Percentiles rank a stretch among this genome's conserved stretches.
These are phyloP conservation scores for Trichoderma pleuroti DNA, from an alignment of 2,329 filamentous ascomycete species.

Conservation along the genomic window DNA sequence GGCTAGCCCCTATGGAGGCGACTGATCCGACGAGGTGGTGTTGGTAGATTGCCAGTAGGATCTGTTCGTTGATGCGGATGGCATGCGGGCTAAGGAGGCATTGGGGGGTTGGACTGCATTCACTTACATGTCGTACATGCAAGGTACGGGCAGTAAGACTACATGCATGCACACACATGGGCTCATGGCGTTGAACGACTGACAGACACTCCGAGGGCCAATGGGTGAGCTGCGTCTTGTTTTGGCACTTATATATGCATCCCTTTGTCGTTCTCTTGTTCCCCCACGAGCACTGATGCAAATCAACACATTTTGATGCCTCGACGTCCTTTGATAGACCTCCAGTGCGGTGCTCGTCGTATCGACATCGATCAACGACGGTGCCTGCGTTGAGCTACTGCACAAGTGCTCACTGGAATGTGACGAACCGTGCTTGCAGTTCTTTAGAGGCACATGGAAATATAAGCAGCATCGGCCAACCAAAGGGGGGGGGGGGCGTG, in stretches of 20 bases:
- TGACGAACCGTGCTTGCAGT: conserved; percentile 4
- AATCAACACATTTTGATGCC: background rate
- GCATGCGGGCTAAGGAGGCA: background rate
- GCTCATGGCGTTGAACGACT: background rate
- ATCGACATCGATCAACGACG: background rate
- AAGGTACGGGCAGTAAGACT: background rate
- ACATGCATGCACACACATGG: background rate
- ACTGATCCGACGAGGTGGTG: background rate
- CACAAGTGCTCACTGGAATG: background rate
- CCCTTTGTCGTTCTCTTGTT: fast-evolving
- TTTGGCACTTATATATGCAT: background rate
- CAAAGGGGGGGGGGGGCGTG: background rate
- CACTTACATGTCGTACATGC: background rate
- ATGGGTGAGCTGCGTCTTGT: background rate
- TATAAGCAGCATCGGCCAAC: background rate
- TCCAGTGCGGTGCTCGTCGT: background rate
- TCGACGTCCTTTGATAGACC: background rate
- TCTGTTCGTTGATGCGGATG: conserved; percentile 10
- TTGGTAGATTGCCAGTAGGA: background rate
- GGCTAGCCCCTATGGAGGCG: background rate
- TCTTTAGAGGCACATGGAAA: background rate
- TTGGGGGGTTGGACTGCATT: background rate
- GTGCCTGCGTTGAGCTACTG: background rate
- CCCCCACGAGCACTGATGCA: background rate
- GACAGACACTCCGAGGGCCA: background rate